Percentiles rank a stretch among this genome's conserved stretches.
Conservation (phyloP, 2,329 filamentous ascomycete genomes). For the Aureobasidium melanogenum region DNA sequence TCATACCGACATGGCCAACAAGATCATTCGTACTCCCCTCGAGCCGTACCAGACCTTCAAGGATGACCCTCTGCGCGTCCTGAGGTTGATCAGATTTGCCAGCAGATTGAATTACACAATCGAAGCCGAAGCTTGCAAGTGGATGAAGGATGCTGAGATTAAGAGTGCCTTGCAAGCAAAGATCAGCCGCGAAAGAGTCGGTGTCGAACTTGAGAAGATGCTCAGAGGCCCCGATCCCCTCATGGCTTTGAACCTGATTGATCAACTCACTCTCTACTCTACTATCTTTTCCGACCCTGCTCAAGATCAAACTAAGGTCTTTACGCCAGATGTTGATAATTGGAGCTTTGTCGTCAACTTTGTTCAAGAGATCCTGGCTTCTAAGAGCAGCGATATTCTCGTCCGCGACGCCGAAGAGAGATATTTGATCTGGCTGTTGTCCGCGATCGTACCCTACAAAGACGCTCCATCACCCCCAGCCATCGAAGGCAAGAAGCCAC, state of each 20-base stretch:
- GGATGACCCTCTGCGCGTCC: constrained; percentile 81
- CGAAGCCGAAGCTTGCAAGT: constrained; percentile 55
- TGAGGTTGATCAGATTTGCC: constrained; percentile 83
- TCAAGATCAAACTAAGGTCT: constrained; percentile 36
- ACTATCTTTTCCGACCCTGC: constrained; percentile 66
- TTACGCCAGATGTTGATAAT: constrained; percentile 47
- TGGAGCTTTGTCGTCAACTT: constrained; percentile 59
- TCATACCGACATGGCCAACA: constrained; percentile 61
- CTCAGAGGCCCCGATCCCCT: constrained; percentile 61
- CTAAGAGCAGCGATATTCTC: constrained; percentile 30
- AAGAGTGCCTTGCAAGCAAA: constrained; percentile 71
- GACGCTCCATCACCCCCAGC: constrained; percentile 36
- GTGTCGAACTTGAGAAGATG: constrained; percentile 86
- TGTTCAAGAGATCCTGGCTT: constrained; percentile 43
- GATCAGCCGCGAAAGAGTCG: constrained; percentile 85
- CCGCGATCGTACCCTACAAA: constrained; percentile 66
- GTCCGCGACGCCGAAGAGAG: constrained; percentile 54
- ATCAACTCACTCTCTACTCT: constrained; percentile 58
- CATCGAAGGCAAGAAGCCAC: constrained; percentile 40
- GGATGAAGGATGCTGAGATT: constrained; percentile 74
- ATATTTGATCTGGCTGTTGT: constrained; percentile 71
- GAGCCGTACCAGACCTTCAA: constrained; percentile 87
- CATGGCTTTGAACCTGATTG: constrained; percentile 55
- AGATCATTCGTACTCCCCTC: constrained; percentile 74
- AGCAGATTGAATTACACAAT: constrained; percentile 75